phyloP scores from a whole-genome alignment of 108 stramenopile genomes.

The Cyclostephanos tholiformis region DNA sequence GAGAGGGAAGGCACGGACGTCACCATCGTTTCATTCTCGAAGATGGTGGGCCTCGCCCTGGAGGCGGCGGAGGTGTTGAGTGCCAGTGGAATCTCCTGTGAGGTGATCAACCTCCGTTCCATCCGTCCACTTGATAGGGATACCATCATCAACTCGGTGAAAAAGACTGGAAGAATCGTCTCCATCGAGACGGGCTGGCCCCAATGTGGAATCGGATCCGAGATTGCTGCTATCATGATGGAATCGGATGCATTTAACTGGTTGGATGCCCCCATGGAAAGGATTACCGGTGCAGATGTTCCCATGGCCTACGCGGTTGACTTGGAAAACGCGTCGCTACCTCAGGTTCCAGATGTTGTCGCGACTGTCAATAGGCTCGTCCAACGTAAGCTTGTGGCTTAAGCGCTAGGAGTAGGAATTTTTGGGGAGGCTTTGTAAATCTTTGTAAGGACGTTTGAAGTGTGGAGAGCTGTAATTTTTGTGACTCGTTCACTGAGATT shows the following conservation, averaged over 20 bases:
- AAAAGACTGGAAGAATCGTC: constrained; percentile 96
- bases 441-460: not conserved
- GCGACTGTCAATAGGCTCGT: constrained; percentile 88
- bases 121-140: constrained; percentile 96
- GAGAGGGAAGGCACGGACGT: constrained; percentile 94
- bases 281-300: constrained; percentile 98
- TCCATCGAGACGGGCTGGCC: constrained; percentile 98
- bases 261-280: constrained; percentile 98
- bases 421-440: not conserved
- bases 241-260: constrained; percentile 98
- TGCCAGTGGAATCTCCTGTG: constrained; percentile 81
- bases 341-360: constrained; percentile 92
- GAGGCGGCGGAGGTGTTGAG: constrained; percentile 92
- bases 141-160: constrained; percentile 90
- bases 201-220: constrained; percentile 96
- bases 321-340: constrained; percentile 92
- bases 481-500: not conserved
- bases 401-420: constrained; percentile 14
- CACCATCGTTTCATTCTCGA: constrained; percentile 94
- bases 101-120: constrained; percentile 96
- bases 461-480: not conserved
- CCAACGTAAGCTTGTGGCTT: constrained; percentile 81
- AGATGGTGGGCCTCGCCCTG: constrained; percentile 88
- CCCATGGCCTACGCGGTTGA: constrained; percentile 99
- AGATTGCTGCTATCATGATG: constrained; percentile 95